These are phyloP conservation scores for Claviceps maximensis DNA, from an alignment of 2,329 filamentous ascomycete species.

Conservation along the genomic window DNA sequence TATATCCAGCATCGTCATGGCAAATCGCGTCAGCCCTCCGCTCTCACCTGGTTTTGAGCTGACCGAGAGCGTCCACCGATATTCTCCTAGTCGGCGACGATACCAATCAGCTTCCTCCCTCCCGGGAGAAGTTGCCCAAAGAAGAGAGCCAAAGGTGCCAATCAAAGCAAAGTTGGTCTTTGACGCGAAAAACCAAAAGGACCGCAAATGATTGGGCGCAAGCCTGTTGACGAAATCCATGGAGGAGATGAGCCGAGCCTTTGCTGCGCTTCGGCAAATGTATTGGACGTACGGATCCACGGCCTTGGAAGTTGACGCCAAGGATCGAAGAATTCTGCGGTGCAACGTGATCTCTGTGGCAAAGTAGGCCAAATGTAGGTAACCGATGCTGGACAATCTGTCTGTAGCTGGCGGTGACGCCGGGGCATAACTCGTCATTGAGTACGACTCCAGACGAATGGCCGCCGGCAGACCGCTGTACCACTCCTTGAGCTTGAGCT, in stretches of 20 bases:
- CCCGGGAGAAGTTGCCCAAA: slow-evolving; percentile 80
- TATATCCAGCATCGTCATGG: slow-evolving; percentile 67
- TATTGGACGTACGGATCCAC: slow-evolving; percentile 74
- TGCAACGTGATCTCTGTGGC: slow-evolving; percentile 90
- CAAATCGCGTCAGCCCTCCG: slow-evolving; percentile 49
- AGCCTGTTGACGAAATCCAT: slow-evolving; percentile 97
- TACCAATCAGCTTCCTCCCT: slow-evolving; percentile 91
- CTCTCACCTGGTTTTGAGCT: slow-evolving; percentile 58
- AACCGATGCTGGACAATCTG: slow-evolving; percentile 51
- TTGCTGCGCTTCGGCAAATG: slow-evolving; percentile 87
- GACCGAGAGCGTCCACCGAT: slow-evolving; percentile 86
- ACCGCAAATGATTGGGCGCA: slow-evolving; percentile 70
- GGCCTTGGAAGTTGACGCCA: slow-evolving; percentile 31
- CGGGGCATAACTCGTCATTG: slow-evolving; percentile 13
- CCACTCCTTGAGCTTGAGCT: slow-evolving; percentile 74
- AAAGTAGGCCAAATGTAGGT: slow-evolving; percentile 84
- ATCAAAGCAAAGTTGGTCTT: slow-evolving; percentile 91
- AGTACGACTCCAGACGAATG: slow-evolving; percentile 52
- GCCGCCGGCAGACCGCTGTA: slow-evolving; percentile 52
- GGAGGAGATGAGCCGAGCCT: slow-evolving; percentile 83
- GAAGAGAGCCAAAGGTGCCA: slow-evolving; percentile 78
- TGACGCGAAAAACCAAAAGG: slow-evolving; percentile 85
- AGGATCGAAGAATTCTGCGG: slow-evolving; percentile 74
- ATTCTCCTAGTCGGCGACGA: slow-evolving; percentile 69
- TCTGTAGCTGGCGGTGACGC: slow-evolving; percentile 19